Conservation (phyloP, 768 basidiomycete species). For the Rhodosporidiobolus odoratus region DNA sequence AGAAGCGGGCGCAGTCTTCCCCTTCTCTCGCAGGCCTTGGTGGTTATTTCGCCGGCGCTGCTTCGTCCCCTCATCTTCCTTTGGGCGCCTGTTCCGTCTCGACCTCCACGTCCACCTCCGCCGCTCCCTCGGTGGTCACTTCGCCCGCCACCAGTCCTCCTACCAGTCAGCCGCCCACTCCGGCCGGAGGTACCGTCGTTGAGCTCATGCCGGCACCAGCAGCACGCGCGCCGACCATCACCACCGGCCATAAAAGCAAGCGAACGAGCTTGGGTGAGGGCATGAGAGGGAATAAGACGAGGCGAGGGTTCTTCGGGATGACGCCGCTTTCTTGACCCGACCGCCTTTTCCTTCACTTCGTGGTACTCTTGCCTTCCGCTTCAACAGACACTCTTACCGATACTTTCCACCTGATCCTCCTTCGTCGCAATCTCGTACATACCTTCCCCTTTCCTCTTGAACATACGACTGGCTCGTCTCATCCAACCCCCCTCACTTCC, state of each 20-base stretch:
- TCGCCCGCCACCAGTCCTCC: background rate
- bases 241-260: background rate
- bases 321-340: background rate
- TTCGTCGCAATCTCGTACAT: too few relatives aligned
- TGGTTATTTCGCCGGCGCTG: conserved; percentile 11
- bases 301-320: background rate
- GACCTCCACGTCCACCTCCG: background rate
- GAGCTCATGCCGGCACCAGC: background rate
- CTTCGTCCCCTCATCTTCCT: conserved; percentile 21
- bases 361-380: background rate
- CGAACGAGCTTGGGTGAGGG: background rate
- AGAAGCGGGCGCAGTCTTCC: conserved; percentile 13
- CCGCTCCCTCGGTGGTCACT: background rate
- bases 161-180: background rate
- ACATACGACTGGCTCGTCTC: too few relatives aligned
- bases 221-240: background rate
- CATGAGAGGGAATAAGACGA: background rate
- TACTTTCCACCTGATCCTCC: background rate
- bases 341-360: background rate
- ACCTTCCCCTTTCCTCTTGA: background rate
- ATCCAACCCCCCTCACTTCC: too few relatives aligned
- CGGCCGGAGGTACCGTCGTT: background rate
- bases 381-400: background rate
- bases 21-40: conserved; percentile 9
- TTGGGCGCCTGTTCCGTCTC: background rate